Base-by-base conservation (phyloP, 2,329 filamentous ascomycete genomes). In the Botrytis fragariae region DNA sequence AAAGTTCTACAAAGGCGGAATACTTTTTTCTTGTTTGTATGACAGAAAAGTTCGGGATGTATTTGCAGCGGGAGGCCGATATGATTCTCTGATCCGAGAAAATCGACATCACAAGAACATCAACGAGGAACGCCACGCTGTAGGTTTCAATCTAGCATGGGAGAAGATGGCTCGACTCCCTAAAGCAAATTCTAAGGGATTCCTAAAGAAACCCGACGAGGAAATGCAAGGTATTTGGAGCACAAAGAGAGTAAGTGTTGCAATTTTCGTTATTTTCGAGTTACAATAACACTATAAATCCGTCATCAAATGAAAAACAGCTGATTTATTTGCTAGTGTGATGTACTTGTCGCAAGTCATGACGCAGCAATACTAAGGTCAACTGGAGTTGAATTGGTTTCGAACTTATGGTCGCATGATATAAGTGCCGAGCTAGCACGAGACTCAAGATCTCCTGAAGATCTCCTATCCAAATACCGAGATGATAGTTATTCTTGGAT, bases 111-210 rank as follows among this genome's bases (percentile, higher is more conserved):
- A 90, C 76, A 88, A 90, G 60, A 86, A 89, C 59, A 87, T 86
- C 37, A 85, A 88, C 61, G 86, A 89, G 72, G 90, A 91, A 78
- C 89, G 90, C 32, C 93, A 97, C 80, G 95, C 94, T 8, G 96
- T 98, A 18, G 96, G 97, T 1, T 95, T 98, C 80, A 97, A 94
- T 79, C 85, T 98, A 59, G 93, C 93, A 37, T 97, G 95, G 90
- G 95, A 98, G 78, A 90, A 92, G 73, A 89, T 93, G 80, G 84
- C 88, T 4, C 74, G 78, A 70, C 72, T 80, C 35, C 89, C 89
- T 72, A 82, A 83, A 77, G 77, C 83, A 54, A 84, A 84, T 1
- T 84, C 85, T 4, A 89, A 87, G 75, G 83, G 85, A 0, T 93
- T 91, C 75, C 81, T 92, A n/a, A 95, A 93, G 82, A 93, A 92